Conservation (phyloP, 805 yeast species). For the Barnettozyma pratensis region DNA sequence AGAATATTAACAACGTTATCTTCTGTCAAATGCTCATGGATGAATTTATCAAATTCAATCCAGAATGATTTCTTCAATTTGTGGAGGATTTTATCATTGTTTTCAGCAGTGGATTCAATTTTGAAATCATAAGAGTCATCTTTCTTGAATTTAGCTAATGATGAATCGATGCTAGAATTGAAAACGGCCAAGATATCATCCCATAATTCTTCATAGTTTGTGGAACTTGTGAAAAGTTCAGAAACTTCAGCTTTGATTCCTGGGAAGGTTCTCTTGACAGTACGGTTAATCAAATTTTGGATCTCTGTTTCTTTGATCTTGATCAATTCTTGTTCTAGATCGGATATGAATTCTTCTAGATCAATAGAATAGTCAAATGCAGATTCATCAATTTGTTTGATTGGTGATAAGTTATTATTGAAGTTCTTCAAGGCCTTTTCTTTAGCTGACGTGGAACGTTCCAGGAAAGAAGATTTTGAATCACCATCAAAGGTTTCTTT, state of each 20-base stretch:
- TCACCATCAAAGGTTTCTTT: slow-evolving; percentile 23
- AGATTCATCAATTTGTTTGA: slow-evolving; percentile 15
- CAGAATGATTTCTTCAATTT: slow-evolving; percentile 55
- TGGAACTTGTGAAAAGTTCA: slow-evolving; percentile 45
- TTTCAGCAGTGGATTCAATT: slow-evolving; percentile 48
- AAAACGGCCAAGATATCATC: slow-evolving; percentile 47
- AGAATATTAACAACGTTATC: slow-evolving; percentile 62
- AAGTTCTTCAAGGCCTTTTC: slow-evolving; percentile 22
- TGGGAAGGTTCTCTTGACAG: slow-evolving; percentile 41
- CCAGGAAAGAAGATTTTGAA: slow-evolving; percentile 25
- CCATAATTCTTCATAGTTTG: slow-evolving; percentile 45
- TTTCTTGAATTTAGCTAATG: slow-evolving; percentile 27
- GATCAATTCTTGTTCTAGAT: slow-evolving; percentile 24
- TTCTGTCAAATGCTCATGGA: slow-evolving; percentile 58
- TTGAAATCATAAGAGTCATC: slow-evolving; percentile 51
- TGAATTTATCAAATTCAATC: slow-evolving; percentile 52
- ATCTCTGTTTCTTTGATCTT: slow-evolving; percentile 23
- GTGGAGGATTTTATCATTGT: slow-evolving; percentile 36
- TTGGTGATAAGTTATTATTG: slow-evolving; percentile 10
- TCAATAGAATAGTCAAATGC: slow-evolving; percentile 29
- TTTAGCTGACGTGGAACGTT: slow-evolving; percentile 29
- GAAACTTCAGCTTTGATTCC: slow-evolving; percentile 47
- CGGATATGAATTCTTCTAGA: slow-evolving; percentile 26
- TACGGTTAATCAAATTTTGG: slow-evolving; percentile 32
- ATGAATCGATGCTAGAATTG: slow-evolving; percentile 26